A percentile compares a stretch with the other conserved stretches of the same genome.
Conservation (phyloP, 495 filamentous ascomycete species). For the Parathielavia appendiculata region DNA sequence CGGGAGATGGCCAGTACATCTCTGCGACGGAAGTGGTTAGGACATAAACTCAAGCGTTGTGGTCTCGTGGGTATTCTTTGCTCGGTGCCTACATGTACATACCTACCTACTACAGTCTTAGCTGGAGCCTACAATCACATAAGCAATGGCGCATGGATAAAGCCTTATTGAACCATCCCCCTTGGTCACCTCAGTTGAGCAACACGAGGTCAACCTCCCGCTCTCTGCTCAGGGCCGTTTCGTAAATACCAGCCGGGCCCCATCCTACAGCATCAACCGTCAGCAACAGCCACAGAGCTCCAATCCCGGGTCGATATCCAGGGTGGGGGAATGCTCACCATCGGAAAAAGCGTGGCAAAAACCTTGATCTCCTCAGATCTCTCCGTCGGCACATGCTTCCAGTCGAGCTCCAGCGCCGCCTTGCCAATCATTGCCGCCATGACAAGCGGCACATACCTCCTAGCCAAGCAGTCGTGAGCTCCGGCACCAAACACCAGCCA, state of each 20-base stretch:
- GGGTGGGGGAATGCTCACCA: slow-evolving; percentile 38
- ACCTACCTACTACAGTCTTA: too few species aligned
- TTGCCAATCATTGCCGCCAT: slow-evolving; percentile 90
- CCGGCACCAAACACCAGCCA: slow-evolving; percentile 96
- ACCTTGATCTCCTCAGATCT: slow-evolving; percentile 91
- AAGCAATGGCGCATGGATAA: too few species aligned
- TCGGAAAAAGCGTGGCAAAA: slow-evolving; percentile 95
- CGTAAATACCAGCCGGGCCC: not conserved
- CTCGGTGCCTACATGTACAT: too few species aligned
- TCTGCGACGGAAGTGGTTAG: not conserved
- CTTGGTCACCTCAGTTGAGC: too few species aligned
- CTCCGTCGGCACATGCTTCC: slow-evolving; percentile 78
- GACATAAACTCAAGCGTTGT: too few species aligned
- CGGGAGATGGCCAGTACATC: slow-evolving; percentile 9
- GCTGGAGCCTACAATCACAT: too few species aligned
- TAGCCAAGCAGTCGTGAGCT: slow-evolving; percentile 93
- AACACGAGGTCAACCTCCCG: too few species aligned
- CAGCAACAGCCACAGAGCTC: too few species aligned
- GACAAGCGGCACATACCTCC: slow-evolving; percentile 83
- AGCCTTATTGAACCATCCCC: too few species aligned
- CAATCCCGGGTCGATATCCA: not conserved
- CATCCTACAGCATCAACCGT: too few species aligned
- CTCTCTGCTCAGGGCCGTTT: not conserved
- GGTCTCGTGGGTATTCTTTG: too few species aligned
- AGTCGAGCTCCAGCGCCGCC: slow-evolving; percentile 81